Evolutionary conservation across 805 yeast species (phyloP).

Genomic region (Nakazawaea anatomiae): DNA sequence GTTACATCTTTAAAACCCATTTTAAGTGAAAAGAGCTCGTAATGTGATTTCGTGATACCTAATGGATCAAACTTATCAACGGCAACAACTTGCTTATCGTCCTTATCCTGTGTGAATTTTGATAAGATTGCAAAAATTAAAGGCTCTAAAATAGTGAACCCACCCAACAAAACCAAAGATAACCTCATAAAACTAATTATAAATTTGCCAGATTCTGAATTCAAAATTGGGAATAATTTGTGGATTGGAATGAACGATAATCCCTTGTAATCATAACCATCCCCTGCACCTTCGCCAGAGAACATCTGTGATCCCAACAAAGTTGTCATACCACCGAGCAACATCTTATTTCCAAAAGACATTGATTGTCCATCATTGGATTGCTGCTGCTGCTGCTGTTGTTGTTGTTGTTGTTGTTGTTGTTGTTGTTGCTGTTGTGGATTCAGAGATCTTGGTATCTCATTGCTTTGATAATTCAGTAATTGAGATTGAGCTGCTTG

Average conservation of each 20-base stretch:
- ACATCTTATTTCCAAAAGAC: constrained; percentile 19
- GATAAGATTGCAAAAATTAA: constrained; percentile 2
- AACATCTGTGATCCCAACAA: constrained; percentile 26
- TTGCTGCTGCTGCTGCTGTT: neutral
- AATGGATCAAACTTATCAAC: neutral
- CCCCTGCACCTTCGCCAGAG: constrained; percentile 7
- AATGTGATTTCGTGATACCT: neutral
- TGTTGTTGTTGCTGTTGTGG: constrained; percentile 1
- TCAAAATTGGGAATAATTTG: constrained; percentile 19
- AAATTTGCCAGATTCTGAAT: constrained; percentile 12
- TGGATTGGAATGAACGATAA: constrained; percentile 19
- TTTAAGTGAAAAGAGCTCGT: neutral
- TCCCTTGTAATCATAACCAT: constrained; percentile 17
- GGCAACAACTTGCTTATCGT: neutral
- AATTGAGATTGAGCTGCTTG: constrained; percentile 10
- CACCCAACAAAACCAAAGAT: constrained; percentile 17
- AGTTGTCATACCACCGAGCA: constrained; percentile 29
- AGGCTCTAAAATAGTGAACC: constrained; percentile 16
- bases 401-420: constrained; percentile 5
- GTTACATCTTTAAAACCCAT: constrained; percentile 1
- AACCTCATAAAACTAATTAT: constrained; percentile 12
- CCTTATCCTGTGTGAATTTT: neutral
- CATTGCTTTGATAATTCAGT: constrained; percentile 1
- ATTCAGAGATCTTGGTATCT: constrained; percentile 1
- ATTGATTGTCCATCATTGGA: constrained; percentile 7